Percentiles rank a stretch among this genome's conserved stretches.
Evolutionary conservation across 2,329 filamentous ascomycete species (phyloP).

Genomic region (Plectosphaerella sp.): DNA sequence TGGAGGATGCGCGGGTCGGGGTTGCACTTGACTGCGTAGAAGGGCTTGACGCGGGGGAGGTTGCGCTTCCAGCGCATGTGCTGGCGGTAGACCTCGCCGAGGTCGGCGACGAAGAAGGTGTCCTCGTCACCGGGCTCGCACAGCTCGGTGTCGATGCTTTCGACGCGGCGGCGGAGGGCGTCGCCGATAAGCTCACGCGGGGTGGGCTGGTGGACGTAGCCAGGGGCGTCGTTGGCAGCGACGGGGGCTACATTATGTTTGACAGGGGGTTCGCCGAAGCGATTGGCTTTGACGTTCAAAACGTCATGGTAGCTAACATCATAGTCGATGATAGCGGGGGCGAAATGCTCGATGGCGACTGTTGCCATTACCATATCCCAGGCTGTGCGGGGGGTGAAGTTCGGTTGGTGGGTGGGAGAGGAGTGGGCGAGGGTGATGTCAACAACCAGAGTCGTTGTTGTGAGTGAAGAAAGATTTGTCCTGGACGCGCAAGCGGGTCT

Average conservation of each 20-base stretch:
- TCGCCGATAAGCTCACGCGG: slow-evolving; percentile 82
- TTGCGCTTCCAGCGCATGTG: slow-evolving; percentile 97
- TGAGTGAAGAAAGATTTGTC: background rate
- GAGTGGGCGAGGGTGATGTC: slow-evolving; percentile 1
- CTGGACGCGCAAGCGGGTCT: slow-evolving; percentile 41
- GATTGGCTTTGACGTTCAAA: slow-evolving; percentile 33
- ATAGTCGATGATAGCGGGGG: slow-evolving; percentile 43
- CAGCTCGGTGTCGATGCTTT: slow-evolving; percentile 77
- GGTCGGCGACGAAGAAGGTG: slow-evolving; percentile 95
- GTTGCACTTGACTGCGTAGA: slow-evolving; percentile 99
- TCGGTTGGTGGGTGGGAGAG: background rate
- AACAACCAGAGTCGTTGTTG: slow-evolving; percentile 1
- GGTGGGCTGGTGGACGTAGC: slow-evolving; percentile 17
- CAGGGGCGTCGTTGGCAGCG: background rate
- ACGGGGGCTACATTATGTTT: slow-evolving; percentile 25
- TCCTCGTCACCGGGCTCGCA: slow-evolving; percentile 94
- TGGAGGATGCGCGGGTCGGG: slow-evolving; percentile 85
- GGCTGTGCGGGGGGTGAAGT: slow-evolving; percentile 16
- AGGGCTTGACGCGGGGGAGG: slow-evolving; percentile 86
- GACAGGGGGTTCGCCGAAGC: slow-evolving; percentile 31
- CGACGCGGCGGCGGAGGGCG: slow-evolving; percentile 80
- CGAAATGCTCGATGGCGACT: slow-evolving; percentile 50
- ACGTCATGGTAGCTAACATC: slow-evolving; percentile 39
- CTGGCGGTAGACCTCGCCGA: slow-evolving; percentile 98
- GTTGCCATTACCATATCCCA: slow-evolving; percentile 65